Percentiles rank a stretch among this genome's conserved stretches.
These are phyloP conservation scores for Cytospora piceicola DNA, from an alignment of 2,329 filamentous ascomycete species.

Conservation along the genomic window DNA sequence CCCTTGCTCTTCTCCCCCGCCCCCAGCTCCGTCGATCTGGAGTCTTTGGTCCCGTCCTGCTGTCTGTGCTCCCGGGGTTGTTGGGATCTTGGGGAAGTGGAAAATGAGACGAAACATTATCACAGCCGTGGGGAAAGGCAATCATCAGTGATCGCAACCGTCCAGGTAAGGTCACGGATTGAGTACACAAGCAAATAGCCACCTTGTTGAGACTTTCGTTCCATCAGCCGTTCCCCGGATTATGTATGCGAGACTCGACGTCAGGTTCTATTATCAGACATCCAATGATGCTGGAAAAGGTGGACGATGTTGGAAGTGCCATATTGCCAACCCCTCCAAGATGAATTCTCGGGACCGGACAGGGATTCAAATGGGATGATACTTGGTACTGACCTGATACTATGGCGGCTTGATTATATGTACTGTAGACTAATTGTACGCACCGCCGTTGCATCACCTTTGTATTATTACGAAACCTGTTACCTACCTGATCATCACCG, in stretches of 20 bases:
- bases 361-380: slow-evolving; percentile 16
- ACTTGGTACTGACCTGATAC: not conserved
- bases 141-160: not conserved
- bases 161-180: not conserved
- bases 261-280: not conserved
- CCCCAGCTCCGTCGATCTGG: not conserved
- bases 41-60: not conserved
- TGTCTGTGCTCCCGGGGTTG: not conserved
- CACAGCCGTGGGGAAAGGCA: too few relatives aligned
- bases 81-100: not conserved
- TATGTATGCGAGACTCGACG: not conserved
- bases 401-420: slow-evolving; percentile 1
- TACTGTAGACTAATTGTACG: not conserved
- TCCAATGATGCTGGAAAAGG: not conserved
- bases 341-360: slow-evolving; percentile 10
- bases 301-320: not conserved
- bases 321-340: slow-evolving; percentile 14
- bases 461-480: too few relatives aligned
- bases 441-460: not conserved
- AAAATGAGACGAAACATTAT: too few relatives aligned
- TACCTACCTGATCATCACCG: not conserved
- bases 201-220: not conserved
- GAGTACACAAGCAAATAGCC: not conserved
- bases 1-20: not conserved
- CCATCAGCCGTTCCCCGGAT: not conserved